Conservation (phyloP, 306 rosid species). For the Casuarina cunninghamiana region DNA sequence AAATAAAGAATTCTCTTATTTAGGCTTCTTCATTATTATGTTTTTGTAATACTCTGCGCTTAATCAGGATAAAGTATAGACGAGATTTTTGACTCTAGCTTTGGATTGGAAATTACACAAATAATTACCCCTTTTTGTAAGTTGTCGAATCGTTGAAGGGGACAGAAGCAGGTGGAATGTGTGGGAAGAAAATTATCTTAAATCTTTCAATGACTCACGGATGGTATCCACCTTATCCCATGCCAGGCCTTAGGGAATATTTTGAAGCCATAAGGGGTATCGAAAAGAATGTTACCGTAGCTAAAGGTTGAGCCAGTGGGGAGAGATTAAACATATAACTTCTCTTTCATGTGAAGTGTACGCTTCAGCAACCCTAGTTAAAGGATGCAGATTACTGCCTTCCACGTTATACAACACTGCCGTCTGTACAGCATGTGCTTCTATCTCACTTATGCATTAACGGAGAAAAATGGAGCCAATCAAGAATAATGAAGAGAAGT, state of each 20-base stretch:
- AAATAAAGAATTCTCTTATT: neutral
- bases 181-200: neutral
- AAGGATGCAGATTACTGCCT: neutral
- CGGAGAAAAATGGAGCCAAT: neutral
- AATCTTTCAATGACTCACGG: neutral
- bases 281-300: no score
- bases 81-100: no score
- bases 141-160: neutral
- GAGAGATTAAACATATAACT: no score
- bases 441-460: neutral
- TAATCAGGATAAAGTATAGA: no score
- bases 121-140: neutral
- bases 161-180: neutral
- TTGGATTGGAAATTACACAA: neutral
- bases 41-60: no score
- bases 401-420: neutral
- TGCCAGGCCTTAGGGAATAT: neutral
- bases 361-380: neutral
- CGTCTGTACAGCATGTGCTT: neutral
- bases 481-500: neutral
- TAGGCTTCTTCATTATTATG: no score
- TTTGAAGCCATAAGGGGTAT: neutral
- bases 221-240: neutral
- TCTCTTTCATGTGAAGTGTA: no score
- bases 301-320: no score